A percentile compares a stretch with the other conserved stretches of the same genome.
phyloP scores from a whole-genome alignment of 2,329 filamentous ascomycete species.

The Trichoderma sp. region DNA sequence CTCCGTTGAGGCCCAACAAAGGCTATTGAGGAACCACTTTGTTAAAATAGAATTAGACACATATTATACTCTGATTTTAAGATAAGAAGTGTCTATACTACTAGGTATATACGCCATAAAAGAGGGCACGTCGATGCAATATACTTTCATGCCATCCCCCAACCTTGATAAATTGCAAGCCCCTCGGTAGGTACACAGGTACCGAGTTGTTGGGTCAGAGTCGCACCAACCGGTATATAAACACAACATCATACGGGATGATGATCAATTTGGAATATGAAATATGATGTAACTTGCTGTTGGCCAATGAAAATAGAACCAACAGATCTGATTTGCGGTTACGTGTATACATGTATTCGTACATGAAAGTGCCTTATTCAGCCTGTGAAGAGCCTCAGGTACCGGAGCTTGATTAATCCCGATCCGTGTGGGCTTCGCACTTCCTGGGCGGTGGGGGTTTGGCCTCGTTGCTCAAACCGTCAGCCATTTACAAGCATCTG shows the following conservation, averaged over 20 bases:
- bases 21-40: not conserved
- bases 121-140: not conserved
- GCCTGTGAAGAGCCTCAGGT: not conserved
- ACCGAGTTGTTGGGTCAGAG: not conserved
- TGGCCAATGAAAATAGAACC: not conserved
- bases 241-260: not conserved
- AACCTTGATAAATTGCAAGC: not conserved
- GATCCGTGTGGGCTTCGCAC: constrained; percentile 1
- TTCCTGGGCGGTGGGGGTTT: constrained; percentile 8
- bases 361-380: not conserved
- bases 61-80: not conserved
- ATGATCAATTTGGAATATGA: not conserved
- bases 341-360: not conserved
- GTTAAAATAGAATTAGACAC: not conserved
- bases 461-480: not conserved
- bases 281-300: not conserved
- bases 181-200: not conserved
- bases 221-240: not conserved
- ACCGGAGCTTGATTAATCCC: constrained; percentile 11
- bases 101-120: not conserved
- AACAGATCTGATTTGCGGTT: not conserved
- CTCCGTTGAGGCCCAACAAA: not conserved
- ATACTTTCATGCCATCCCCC: not conserved
- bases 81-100: not conserved
- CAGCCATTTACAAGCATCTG: not conserved